Conservation (phyloP, 371 early-diverging fungal genomes). For the Mortierella sp. region DNA sequence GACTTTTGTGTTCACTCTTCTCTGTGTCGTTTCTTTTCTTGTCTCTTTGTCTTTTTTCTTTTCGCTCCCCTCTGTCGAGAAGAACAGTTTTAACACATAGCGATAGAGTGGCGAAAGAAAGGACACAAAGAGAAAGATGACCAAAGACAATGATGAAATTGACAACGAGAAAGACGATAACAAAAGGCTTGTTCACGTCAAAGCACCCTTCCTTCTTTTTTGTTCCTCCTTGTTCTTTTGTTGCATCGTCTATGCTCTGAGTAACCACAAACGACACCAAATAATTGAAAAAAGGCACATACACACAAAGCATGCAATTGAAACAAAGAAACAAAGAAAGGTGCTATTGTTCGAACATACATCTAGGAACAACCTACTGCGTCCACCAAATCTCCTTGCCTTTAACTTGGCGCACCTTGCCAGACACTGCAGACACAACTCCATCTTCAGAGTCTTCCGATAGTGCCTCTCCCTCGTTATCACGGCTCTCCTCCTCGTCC, state of each 20-base stretch:
- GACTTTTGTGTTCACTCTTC: background rate
- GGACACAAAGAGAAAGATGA: background rate
- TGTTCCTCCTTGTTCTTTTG: too few species aligned
- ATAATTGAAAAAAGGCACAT: too few species aligned
- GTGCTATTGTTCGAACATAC: background rate
- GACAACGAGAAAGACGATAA: background rate
- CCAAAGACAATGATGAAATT: background rate
- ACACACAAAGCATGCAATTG: background rate
- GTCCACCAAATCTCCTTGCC: slow-evolving; percentile 43
- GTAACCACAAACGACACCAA: too few species aligned
- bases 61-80: background rate
- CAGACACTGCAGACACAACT: slow-evolving; percentile 21
- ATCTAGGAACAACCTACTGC: background rate
- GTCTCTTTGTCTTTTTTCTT: background rate
- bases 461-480: background rate
- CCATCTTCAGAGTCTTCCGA: slow-evolving; percentile 15
- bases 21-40: background rate
- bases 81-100: background rate
- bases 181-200: too few species aligned
- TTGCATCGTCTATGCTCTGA: too few species aligned
- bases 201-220: too few species aligned
- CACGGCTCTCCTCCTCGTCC: background rate
- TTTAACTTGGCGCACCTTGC: slow-evolving; percentile 20
- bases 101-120: background rate
- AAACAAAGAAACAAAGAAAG: background rate